Conservation (phyloP, 805 yeast species). For the Nakazawaea wickerhamii region DNA sequence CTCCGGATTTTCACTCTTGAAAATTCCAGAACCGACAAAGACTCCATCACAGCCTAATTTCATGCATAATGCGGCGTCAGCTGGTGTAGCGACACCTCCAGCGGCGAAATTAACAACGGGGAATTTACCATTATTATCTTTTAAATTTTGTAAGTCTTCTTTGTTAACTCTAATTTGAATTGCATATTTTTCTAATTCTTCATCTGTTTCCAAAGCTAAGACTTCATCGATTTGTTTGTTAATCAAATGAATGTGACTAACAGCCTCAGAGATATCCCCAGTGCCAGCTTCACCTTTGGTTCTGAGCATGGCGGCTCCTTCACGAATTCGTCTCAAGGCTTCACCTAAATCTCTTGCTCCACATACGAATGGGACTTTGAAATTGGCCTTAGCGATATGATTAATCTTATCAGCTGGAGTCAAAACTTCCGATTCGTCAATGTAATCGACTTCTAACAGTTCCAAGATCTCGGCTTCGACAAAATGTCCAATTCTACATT, state of each 20-base stretch:
- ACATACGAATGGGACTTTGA: conserved; percentile 74
- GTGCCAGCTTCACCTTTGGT: conserved; percentile 90
- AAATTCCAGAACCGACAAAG: conserved; percentile 75
- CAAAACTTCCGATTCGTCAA: conserved; percentile 80
- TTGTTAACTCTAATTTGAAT: conserved; percentile 54
- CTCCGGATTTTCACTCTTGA: conserved; percentile 68
- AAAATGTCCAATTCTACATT: conserved; percentile 76
- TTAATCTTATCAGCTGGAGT: conserved; percentile 71
- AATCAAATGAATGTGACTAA: conserved; percentile 63
- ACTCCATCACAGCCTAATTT: conserved; percentile 77
- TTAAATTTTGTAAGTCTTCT: conserved; percentile 42
- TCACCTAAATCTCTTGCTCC: conserved; percentile 82
- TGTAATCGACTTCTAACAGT: conserved; percentile 68
- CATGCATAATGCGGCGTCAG: conserved; percentile 84
- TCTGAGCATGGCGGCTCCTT: conserved; percentile 85
- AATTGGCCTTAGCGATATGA: conserved; percentile 58
- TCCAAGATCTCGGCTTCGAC: conserved; percentile 79
- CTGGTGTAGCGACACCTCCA: conserved; percentile 85
- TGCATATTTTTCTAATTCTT: conserved; percentile 47
- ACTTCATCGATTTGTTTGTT: conserved; percentile 48
- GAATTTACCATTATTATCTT: conserved; percentile 50
- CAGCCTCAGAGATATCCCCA: conserved; percentile 81
- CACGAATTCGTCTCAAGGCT: conserved; percentile 70
- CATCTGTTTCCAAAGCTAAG: conserved; percentile 32
- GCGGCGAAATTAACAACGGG: conserved; percentile 87